Evolutionary conservation across 257 asterid species (phyloP), one percentile per base, ranked within the genome.

Genomic region (Solanum rostratum): DNA sequence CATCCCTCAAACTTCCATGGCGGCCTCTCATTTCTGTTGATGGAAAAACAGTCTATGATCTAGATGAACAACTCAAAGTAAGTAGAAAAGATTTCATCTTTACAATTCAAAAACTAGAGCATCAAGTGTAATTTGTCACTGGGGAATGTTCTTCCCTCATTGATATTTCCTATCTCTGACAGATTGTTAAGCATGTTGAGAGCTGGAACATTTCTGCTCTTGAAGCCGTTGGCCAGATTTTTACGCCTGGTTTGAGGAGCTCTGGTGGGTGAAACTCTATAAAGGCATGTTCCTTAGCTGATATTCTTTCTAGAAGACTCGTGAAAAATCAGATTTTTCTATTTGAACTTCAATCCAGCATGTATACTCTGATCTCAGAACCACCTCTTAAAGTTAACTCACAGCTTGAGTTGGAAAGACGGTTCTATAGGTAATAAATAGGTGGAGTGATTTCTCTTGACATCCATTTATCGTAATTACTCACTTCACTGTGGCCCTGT

Each of bases 1-100:
- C 97, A 29, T 89, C 88, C 87, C 95, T 95, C 83, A 95, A 86
- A 88, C 94, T 95, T 87, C 98, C 96, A 1, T 92, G 98, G 98
- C 90, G 84, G 63, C 98, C 98, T 11, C 91, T 92, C 63, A 92
- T 95, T 59, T 87, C 86, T 13, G 84, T 93, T 11, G 93, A 93
- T 65, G 98, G 98, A 85, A 84, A 85, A 15, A 95, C 98, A 24
- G 86, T 87, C 50, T 93, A 95, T 82, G 92, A 90, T 76, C 84
- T 93, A 12, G 91, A 92, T 54, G 91, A 89, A 74, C 87, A 88
- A 37, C 85, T 87, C 20, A 90, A 85, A 86, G 97, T 93, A 87
- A 87, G 96, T 87, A 50, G 27, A 59, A 15, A 27, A 1, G 24
- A 78, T 11, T 33, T 24, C 20, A 46, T 73, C 24, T 83, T 27